Base-by-base conservation (phyloP, 352 stramenopile species). In the Discostella stelligera region DNA sequence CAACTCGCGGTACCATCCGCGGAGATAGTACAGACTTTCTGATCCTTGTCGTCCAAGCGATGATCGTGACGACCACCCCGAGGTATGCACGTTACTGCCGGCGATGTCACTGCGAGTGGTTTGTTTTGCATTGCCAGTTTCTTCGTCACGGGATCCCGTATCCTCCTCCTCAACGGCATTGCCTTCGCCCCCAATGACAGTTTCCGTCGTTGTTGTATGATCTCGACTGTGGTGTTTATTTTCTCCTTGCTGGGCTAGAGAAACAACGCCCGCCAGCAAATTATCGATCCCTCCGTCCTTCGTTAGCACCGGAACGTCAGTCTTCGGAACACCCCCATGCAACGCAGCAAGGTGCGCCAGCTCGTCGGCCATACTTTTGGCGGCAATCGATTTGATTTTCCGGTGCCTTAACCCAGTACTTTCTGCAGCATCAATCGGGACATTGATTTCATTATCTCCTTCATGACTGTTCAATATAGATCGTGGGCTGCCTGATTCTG, bases 361-460 rank as follows among this genome's bases (percentile, higher is more conserved):
- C 58, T 84, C 77, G 20, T 84, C 64, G 10, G 77, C 77, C 77
- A 83, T 79, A 46, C 21, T 48, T 60, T 71, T 82, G 25, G 69
- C 64, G n/a, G 56, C 72, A 32, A 71, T 80, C 14, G 56, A 67
- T 37, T 62, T 66, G 46, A 13, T 54, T 20, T 64, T 41, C 13
- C 74, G 66, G 30, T 82, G 74, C 41, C 66, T 53, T 13, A 82
- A 25, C 3, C 74, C 74, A 23, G 63, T 70, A n/a, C 9, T 50
- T 60, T 49, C 30, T 9, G 49, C 59, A 37, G 25, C 46, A 61
- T 62, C 27, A 23, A 58, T 58, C 46, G 60, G 41, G 20, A 37
- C 16, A 39, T 32, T 53, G 27, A 23, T 44, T 21, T 32, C 61
- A 44, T 59, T 68, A 21, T 23, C 25, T 37, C 20, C 52, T 18